phyloP scores from a whole-genome alignment of 1,284 basidiomycete species.

The Boletus albobrunnescens region DNA sequence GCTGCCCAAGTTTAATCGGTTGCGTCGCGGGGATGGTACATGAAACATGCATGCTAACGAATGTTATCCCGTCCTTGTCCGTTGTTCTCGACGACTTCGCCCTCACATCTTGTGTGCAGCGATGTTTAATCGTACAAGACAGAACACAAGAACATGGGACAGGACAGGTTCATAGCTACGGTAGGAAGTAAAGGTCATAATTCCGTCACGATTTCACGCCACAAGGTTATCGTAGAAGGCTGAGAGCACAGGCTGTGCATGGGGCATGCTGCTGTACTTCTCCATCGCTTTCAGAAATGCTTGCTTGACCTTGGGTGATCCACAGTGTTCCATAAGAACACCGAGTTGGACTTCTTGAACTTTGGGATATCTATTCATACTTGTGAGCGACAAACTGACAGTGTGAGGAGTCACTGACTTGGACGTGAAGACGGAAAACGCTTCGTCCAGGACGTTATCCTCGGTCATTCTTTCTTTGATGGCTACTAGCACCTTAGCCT shows the following conservation, averaged over 20 bases:
- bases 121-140: not conserved
- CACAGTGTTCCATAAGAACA: conserved; percentile 10
- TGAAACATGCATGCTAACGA: conserved; percentile 19
- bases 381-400: conserved; percentile 3
- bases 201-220: not conserved
- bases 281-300: conserved; percentile 17
- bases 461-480: conserved; percentile 20
- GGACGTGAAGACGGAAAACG: conserved; percentile 30
- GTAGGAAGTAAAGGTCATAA: not conserved
- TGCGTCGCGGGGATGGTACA: conserved; percentile 57
- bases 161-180: not conserved
- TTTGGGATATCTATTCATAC: conserved; percentile 16
- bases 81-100: too few species aligned
- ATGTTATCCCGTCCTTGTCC: too few species aligned
- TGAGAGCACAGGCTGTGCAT: conserved; percentile 18
- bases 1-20: conserved; percentile 81
- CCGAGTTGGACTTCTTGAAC: conserved; percentile 16
- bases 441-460: conserved; percentile 28
- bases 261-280: conserved; percentile 13
- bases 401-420: conserved; percentile 13
- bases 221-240: conserved; percentile 21
- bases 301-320: conserved; percentile 13
- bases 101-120: too few species aligned
- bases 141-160: not conserved
- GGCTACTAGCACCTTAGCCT: conserved; percentile 20